Evolutionary conservation across 805 yeast genomes (phyloP).

Genomic region (Candida lessepsii): DNA sequence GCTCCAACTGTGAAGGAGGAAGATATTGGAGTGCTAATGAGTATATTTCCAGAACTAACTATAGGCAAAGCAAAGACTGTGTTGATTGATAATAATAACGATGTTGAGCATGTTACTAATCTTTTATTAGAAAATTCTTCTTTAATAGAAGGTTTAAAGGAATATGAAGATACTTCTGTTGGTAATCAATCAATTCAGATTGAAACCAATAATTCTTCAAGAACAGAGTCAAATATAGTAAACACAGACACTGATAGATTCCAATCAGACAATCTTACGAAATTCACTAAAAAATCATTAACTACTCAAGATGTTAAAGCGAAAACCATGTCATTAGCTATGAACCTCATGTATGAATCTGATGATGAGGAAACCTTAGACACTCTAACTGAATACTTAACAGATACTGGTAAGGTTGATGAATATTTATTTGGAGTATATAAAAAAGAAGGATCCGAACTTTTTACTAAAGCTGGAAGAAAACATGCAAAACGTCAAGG

Average conservation of each 20-base stretch:
- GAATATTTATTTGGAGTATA: slow-evolving; percentile 54
- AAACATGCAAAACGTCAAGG: slow-evolving; percentile 45
- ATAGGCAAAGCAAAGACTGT: slow-evolving; percentile 47
- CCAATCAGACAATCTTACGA: slow-evolving; percentile 3
- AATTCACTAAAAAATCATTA: slow-evolving; percentile 4
- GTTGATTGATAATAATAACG: slow-evolving; percentile 47
- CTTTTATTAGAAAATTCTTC: slow-evolving; percentile 63
- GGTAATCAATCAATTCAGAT: too few species aligned
- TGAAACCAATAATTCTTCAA: too few species aligned
- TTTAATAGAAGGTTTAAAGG: slow-evolving; percentile 27
- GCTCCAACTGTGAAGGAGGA: slow-evolving; percentile 13
- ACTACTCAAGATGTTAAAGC: slow-evolving; percentile 39
- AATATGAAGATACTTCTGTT: neutral
- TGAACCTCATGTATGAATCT: slow-evolving; percentile 61
- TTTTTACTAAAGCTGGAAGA: slow-evolving; percentile 46
- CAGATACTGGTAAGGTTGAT: slow-evolving; percentile 44
- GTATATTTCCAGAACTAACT: slow-evolving; percentile 63
- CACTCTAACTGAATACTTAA: slow-evolving; percentile 59
- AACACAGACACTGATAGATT: slow-evolving; percentile 2
- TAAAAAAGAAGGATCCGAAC: slow-evolving; percentile 45
- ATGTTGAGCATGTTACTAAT: slow-evolving; percentile 59
- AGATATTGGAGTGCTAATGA: slow-evolving; percentile 11
- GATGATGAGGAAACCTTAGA: slow-evolving; percentile 90
- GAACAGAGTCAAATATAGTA: neutral
- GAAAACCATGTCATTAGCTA: slow-evolving; percentile 57